Evolutionary conservation across 164 flowering plant genomes (phyloP).

Genomic region (Vitis cinerea): DNA sequence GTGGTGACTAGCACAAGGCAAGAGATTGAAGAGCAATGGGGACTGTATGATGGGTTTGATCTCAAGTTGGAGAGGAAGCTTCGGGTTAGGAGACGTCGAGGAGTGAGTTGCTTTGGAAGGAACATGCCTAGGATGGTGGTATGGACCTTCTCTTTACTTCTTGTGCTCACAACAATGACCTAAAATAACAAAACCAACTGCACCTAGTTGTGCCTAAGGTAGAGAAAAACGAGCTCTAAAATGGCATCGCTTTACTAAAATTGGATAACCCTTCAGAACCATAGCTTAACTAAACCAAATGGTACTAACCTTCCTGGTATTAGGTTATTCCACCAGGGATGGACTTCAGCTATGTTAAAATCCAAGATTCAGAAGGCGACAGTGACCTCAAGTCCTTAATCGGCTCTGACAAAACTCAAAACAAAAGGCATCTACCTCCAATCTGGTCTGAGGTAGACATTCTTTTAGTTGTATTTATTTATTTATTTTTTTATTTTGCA

Average conservation of each 20-base stretch:
- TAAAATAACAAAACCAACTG: no score
- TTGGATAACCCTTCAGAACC: no score
- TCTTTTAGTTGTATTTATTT: no score
- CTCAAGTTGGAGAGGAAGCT: conserved; percentile 76
- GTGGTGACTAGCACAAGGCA: conserved; percentile 90
- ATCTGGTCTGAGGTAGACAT: conserved; percentile 70
- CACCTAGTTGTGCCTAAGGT: no score
- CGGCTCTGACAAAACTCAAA: conserved; percentile 46
- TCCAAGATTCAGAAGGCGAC: conserved; percentile 61
- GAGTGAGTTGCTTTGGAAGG: conserved; percentile 78
- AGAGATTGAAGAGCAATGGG: conserved; percentile 95
- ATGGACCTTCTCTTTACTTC: conserved; percentile 12
- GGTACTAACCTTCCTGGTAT: neutral
- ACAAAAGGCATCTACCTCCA: conserved; percentile 54
- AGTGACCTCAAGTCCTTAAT: conserved; percentile 59
- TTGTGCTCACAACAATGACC: no score
- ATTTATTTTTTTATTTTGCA: no score
- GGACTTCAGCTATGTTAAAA: conserved; percentile 70
- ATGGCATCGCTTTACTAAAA: no score
- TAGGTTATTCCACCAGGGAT: conserved; percentile 92
- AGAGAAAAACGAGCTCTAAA: no score
- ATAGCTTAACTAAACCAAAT: no score
- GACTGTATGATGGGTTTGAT: conserved; percentile 85
- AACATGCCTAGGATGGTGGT: conserved; percentile 92
- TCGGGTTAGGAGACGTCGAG: conserved; percentile 62